Evolutionary conservation across 2,329 filamentous ascomycete species (phyloP).

Genomic region (Xylariaceae sp.): DNA sequence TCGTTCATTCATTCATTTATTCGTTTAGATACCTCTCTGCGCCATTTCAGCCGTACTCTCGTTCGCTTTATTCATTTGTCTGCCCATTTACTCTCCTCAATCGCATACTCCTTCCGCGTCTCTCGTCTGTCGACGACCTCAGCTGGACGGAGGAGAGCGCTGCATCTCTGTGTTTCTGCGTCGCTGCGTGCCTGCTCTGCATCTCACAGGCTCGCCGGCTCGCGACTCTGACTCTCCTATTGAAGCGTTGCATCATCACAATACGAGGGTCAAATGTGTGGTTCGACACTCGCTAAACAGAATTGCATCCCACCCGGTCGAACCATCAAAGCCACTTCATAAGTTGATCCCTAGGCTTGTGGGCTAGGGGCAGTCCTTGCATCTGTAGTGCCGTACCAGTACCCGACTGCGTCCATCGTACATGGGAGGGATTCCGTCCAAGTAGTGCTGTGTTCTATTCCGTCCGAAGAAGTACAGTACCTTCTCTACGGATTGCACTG

Average conservation of each 20-base stretch:
- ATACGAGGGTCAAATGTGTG: slow-evolving; percentile 12
- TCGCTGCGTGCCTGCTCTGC: too few relatives aligned
- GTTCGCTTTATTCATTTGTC: neutral
- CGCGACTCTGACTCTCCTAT: neutral
- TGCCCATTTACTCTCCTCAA: neutral
- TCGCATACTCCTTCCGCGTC: too few relatives aligned
- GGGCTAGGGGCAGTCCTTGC: slow-evolving; percentile 2
- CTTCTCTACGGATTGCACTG: too few relatives aligned
- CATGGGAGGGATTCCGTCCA: too few relatives aligned
- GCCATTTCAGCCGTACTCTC: neutral
- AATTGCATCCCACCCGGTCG: slow-evolving; percentile 11
- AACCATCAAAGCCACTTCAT: slow-evolving; percentile 2
- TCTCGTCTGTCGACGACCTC: too few relatives aligned
- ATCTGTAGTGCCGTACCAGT: neutral
- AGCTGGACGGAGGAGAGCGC: too few relatives aligned
- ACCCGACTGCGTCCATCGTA: too few relatives aligned
- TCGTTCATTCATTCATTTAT: neutral
- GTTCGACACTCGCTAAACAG: slow-evolving; percentile 13
- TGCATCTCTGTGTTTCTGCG: too few relatives aligned
- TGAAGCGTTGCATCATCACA: slow-evolving; percentile 6
- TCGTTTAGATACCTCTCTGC: neutral
- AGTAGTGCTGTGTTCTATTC: too few relatives aligned
- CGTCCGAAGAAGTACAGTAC: too few relatives aligned
- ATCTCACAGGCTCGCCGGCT: neutral
- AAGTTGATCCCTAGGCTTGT: neutral